Percentiles rank a stretch among this genome's conserved stretches.
Evolutionary conservation across 208 protist genomes (phyloP).

Genomic region (Leishmania tropica): DNA sequence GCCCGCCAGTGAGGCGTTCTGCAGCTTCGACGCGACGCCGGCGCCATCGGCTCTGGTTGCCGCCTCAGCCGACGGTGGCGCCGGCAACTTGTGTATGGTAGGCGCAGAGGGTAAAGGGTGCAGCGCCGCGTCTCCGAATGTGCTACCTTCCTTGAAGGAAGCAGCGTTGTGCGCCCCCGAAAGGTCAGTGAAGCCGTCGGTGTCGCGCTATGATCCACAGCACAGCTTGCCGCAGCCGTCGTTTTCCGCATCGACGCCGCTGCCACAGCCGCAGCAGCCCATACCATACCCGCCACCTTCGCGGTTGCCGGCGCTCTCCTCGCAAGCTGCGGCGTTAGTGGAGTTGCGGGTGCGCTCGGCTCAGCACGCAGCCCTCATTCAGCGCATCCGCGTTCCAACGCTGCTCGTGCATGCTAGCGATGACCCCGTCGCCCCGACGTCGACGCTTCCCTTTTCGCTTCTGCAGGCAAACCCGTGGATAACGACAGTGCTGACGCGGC

Average conservation of each 20-base stretch:
- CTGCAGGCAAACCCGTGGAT: conserved; percentile 41
- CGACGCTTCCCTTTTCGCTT: conserved; percentile 35
- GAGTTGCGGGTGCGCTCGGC: conserved; percentile 33
- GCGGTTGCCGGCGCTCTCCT: conserved; percentile 3
- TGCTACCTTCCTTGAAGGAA: background rate
- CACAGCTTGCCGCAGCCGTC: background rate
- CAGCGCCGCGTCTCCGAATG: background rate
- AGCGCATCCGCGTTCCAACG: conserved; percentile 40
- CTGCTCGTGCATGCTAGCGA: conserved; percentile 48
- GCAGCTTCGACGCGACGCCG: background rate
- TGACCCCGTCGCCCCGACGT: conserved; percentile 39
- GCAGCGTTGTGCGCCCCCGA: background rate
- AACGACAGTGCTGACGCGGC: conserved; percentile 49
- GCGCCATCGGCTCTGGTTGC: background rate
- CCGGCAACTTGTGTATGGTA: background rate
- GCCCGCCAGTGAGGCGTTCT: background rate
- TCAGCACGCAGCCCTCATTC: conserved; percentile 35
- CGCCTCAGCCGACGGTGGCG: background rate
- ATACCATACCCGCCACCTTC: conserved; percentile 17
- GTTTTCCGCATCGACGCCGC: background rate
- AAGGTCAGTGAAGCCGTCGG: background rate
- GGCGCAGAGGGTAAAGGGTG: background rate
- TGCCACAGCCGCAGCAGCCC: conserved; percentile 9
- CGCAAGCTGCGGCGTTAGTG: conserved; percentile 34
- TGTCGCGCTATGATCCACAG: background rate